Base-by-base conservation (phyloP, 805 yeast genomes). In the Wickerhamomyces rabaulensis region DNA sequence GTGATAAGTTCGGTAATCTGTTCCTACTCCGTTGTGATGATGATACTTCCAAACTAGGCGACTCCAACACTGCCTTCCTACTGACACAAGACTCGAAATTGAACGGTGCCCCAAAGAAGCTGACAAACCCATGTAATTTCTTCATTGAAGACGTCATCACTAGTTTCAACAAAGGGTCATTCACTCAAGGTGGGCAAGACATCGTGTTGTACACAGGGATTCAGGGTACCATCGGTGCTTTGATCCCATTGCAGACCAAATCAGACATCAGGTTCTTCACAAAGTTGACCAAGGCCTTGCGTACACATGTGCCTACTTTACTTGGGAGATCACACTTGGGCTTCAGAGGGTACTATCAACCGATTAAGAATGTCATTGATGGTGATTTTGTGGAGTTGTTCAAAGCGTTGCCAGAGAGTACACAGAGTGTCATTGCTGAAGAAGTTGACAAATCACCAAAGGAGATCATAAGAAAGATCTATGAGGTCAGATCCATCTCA, bases 1-100 rank as follows among this genome's bases (percentile, higher is more conserved):
- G 96, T 13, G 98, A 94, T 61, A 83, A 82, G 58, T 89, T 86
- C 65, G 97, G 98, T 0, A 87, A 84, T 55, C 41, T 90, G 0
- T 81, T 84, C 64, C 75, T 87, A 1, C 65, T 88, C 37, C 68
- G 97, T 48, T 64, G 84, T 37, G 78, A 84, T 0, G 65, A 66
- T n/a, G 66, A 71, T 5, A 68, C 73, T 0, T 74, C 82, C 0
- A 64, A 67, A 39, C 60, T 72, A 38, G 64, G 79, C 21, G 87
- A 82, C 45, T 65, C 61, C 20, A 69, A 70, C 40, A 73, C 76
- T 2, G 58, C 71, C 5, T 63, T 67, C 42, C 53, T 77, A 6
- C 40, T 62, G 4, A 62, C 64, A 7, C 64, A 66, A 42, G 67
- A 58, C 10, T 46, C 53, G 6, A 52, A 50, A 41, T 61, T 78